phyloP scores from a whole-genome alignment of 2,329 filamentous ascomycete species.

The Aspergillus neotritici region DNA sequence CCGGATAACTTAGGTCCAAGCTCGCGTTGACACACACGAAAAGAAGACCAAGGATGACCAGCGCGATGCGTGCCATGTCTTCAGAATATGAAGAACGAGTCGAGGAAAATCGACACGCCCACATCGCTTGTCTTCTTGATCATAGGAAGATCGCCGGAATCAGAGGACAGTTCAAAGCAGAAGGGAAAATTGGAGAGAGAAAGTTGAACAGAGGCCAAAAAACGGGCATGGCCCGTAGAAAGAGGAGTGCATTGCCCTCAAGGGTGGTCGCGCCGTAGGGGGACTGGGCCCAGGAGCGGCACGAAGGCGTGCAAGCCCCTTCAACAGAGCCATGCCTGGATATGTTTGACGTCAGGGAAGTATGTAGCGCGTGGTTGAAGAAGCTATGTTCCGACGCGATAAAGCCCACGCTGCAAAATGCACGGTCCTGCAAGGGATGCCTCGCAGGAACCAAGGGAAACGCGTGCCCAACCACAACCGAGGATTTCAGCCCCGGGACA shows the following conservation, averaged over 20 bases:
- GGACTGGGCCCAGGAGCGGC: constrained; percentile 26
- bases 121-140: constrained; percentile 1
- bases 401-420: constrained; percentile 29
- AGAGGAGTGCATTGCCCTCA: constrained; percentile 18
- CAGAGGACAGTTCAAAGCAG: constrained; percentile 7
- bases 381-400: constrained; percentile 22
- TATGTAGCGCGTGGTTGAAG: constrained; percentile 28
- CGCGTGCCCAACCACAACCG: constrained; percentile 18
- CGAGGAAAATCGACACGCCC: constrained; percentile 12
- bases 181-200: constrained; percentile 10
- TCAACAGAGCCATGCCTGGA: constrained; percentile 34
- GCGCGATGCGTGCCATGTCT: constrained; percentile 25
- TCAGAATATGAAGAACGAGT: constrained; percentile 7
- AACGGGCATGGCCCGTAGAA: constrained; percentile 17
- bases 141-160: constrained; percentile 3
- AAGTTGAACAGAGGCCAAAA: constrained; percentile 12
- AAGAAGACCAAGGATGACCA: constrained; percentile 23
- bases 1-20: constrained; percentile 56
- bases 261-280: constrained; percentile 26
- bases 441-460: constrained; percentile 19
- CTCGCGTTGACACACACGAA: constrained; percentile 27
- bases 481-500: constrained; percentile 14
- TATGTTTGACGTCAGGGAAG: constrained; percentile 36
- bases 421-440: constrained; percentile 31
- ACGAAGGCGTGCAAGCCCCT: constrained; percentile 27